Evolutionary conservation across 2,329 filamentous ascomycete genomes (phyloP), one percentile per base, ranked within the genome.

Genomic region (Uncinocarpus reesii): DNA sequence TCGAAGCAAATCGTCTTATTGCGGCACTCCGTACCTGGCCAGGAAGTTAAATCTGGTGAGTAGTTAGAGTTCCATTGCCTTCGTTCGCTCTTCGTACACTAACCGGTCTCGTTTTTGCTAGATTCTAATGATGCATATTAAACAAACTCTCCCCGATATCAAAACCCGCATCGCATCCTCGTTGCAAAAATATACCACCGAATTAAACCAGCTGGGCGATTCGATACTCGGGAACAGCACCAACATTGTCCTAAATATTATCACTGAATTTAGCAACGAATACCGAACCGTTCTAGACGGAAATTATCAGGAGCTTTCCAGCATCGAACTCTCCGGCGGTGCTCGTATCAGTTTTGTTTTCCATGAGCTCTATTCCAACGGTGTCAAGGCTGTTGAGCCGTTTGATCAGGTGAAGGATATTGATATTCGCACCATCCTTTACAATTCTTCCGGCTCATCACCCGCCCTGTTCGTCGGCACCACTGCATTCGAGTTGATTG

Each of bases 121-220:
- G 76, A 96, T 98, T 63, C 78, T 98, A 58, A 96, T 98, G 90
- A 98, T 98, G 92, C 92, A 98, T 74, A 98, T 98, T 75, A 98
- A 98, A 72, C 90, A 98, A 73, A 98, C 92, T 1, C 78, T 98
- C 11, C 92, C 92, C 34, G 92, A 98, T 64, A 98, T 98, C 75
- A 98, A 98, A 73, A 87, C 86, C 11, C 84, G 93, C 55, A 98
- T 98, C 59, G 79, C 85, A n/a, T 84, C 86, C 57, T 95, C 90
- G 11, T 74, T 98, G 52, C 83, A 89, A 64, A 98, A 98, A 66
- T 98, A 98, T 68, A 75, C 79, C 3, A 70, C 80, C 35, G 92
- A 98, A 67, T 77, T 98, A 18, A 73, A 79, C 49, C 80, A 82
- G 53, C 76, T 98, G 10, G 92, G 93, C 18, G 90, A 94, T 55